Base-by-base conservation (phyloP, 441 rosid species). In the Populus hybrid region DNA sequence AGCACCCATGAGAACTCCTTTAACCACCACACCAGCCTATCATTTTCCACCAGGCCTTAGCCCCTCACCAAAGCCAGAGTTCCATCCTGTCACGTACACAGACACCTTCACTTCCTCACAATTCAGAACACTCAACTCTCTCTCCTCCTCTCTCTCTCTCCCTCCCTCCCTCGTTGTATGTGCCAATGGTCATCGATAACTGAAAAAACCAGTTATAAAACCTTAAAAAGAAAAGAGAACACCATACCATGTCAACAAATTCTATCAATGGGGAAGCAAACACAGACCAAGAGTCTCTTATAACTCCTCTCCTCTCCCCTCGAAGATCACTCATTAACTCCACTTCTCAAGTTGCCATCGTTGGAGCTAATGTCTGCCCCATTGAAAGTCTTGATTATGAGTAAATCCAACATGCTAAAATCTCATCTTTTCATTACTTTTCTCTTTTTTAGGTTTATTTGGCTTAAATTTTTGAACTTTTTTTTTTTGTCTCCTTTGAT, bases 341-440 rank as follows among this genome's bases (percentile, higher is more conserved):
- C 28, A 81, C 94, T 23, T 92, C 98, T 75, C 97, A 92, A 82
- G 92, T 91, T 28, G 98, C 98, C 70, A 84, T 93, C 66, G 97
- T 95, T 46, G 98, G 98, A 28, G 84, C 90, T 76, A 82, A 88
- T 67, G 73, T 91, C 68, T 90, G 91, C 81, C 94, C 94, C 21
- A 89, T 95, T 69, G 97, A 95, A 78, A 92, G 97, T 81, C 95
- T 95, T 38, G 98, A 95, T 75, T 95, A 95, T 81, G 98, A 93
- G 98, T 94, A 87, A 76, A 76, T 8, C 36, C 2, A 12, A 12
- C 6, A 46, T 46, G 20, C 18, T 14, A 46, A 14, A 14, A 46
- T 46, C 8, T 21, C 40, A 7, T 34, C 6, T 8, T 5, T 30
- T 9, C 4, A 5, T 18, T 3, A 38, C 16, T 5, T 68, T 18